Base-by-base conservation (phyloP, 441 rosid genomes). In the Adansonia rubrostipa region DNA sequence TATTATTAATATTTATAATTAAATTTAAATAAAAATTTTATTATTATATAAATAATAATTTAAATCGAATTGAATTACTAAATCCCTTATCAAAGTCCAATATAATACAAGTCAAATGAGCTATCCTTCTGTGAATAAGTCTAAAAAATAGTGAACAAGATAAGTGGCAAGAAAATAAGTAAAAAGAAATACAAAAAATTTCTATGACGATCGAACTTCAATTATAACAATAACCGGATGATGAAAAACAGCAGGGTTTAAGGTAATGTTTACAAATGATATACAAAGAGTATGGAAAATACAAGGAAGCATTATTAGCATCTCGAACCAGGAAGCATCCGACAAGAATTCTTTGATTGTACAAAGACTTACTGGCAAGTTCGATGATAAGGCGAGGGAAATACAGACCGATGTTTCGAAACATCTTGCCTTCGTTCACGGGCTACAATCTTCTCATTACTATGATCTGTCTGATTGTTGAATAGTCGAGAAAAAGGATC, bases 371-470 rank as follows among this genome's bases (percentile, higher is more conserved):
- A 75, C 67, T 78, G 56, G 79, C 63, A 73, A 76, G 81, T 71
- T 8, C 79, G 80, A 82, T 74, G 67, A 77, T 77, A 40, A 28
- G n/a, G 19, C 7, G 19, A 19, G 61, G n/a, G 1, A 65, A 77
- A 54, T 44, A 61, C 78, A 20, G 58, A 67, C 62, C 75, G 51
- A 66, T 50, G 50, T 8, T 67, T 22, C 20, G 17, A 56, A 81
- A 62, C 61, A 79, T 75, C 74, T 77, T 56, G 74, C 78, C 84
- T 76, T 65, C 79, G 48, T 66, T 54, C 20, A 78, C 80, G 9
- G 70, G 76, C 73, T 79, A 50, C 66, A 53, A 33, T 54, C 50
- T 77, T 66, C 20, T 58, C 58, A 60, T 65, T 71, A 77, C 68
- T 70, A 76, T 19, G 74, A 60, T 28, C 56, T 44, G 73, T 71